These are phyloP conservation scores for Fusarium kyushuense DNA, from an alignment of 2,329 filamentous ascomycete species.

Conservation along the genomic window DNA sequence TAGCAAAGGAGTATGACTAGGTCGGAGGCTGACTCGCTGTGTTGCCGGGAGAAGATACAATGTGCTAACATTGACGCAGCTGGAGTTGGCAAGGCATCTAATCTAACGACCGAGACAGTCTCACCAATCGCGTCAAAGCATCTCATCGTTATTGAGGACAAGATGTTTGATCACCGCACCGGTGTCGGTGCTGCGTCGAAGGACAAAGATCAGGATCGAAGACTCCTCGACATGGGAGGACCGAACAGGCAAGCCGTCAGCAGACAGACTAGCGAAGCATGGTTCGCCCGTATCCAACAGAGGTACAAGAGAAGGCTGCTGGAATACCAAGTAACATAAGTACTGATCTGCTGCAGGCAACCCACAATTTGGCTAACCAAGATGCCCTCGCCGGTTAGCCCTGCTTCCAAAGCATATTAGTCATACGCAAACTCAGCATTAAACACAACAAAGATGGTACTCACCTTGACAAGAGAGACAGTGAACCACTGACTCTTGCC, in stretches of 20 bases:
- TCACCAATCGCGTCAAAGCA: background rate
- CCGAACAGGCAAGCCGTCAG: conserved; percentile 2
- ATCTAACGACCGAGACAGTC: background rate
- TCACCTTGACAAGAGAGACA: conserved; percentile 16
- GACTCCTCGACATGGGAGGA: background rate
- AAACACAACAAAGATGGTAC: background rate
- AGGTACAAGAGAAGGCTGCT: conserved; percentile 14
- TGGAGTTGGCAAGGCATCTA: background rate
- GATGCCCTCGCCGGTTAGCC: background rate
- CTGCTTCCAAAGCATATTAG: conserved; percentile 32
- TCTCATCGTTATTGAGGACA: background rate
- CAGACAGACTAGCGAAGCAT: background rate
- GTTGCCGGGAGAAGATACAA: background rate
- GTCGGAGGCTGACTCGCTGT: background rate
- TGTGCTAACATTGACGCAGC: background rate
- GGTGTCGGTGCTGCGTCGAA: background rate
- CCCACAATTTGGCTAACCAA: background rate
- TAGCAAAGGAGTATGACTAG: background rate
- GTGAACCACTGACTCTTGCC: conserved; percentile 1
- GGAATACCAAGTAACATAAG: conserved; percentile 1
- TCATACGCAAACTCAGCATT: conserved; percentile 34
- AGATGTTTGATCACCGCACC: background rate
- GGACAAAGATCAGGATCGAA: background rate
- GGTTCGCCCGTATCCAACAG: background rate
- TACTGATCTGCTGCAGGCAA: conserved; percentile 15